Conservation (phyloP, 2,329 filamentous ascomycete species). For the Bipolaris bicolor region DNA sequence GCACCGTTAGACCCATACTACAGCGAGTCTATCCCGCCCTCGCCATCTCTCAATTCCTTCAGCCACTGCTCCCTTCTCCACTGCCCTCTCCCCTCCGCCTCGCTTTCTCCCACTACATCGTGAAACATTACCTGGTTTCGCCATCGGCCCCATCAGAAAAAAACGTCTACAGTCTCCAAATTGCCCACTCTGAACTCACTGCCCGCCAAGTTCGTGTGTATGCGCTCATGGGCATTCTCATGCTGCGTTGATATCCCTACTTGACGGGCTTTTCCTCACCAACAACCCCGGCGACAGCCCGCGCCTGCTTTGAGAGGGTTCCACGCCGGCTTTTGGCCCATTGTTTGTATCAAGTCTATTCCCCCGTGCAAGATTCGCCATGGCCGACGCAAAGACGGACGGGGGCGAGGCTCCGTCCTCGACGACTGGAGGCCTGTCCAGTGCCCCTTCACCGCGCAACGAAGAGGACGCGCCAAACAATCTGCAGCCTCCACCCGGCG, state of each 20-base stretch:
- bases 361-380: slow-evolving; percentile 33
- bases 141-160: slow-evolving; percentile 28
- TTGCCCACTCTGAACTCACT: slow-evolving; percentile 23
- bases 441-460: slow-evolving; percentile 37
- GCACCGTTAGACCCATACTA: slow-evolving; percentile 25
- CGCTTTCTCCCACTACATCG: slow-evolving; percentile 19
- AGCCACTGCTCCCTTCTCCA: slow-evolving; percentile 32
- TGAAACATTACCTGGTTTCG: slow-evolving; percentile 16
- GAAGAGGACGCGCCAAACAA: slow-evolving; percentile 38
- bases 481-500: slow-evolving; percentile 24
- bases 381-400: slow-evolving; percentile 47
- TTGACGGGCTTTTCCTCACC: slow-evolving; percentile 36
- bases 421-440: slow-evolving; percentile 38
- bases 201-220: slow-evolving; percentile 36
- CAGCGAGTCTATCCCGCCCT: slow-evolving; percentile 26
- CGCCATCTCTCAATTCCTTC: slow-evolving; percentile 34
- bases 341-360: slow-evolving; percentile 26
- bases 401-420: slow-evolving; percentile 44
- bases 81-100: slow-evolving; percentile 21
- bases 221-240: slow-evolving; percentile 44
- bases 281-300: slow-evolving; percentile 36
- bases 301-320: slow-evolving; percentile 26
- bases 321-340: slow-evolving; percentile 28
- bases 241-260: slow-evolving; percentile 47
- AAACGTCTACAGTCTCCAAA: slow-evolving; percentile 12